Evolutionary conservation across 208 protist genomes (phyloP).

Genomic region (Crithidia bombi): DNA sequence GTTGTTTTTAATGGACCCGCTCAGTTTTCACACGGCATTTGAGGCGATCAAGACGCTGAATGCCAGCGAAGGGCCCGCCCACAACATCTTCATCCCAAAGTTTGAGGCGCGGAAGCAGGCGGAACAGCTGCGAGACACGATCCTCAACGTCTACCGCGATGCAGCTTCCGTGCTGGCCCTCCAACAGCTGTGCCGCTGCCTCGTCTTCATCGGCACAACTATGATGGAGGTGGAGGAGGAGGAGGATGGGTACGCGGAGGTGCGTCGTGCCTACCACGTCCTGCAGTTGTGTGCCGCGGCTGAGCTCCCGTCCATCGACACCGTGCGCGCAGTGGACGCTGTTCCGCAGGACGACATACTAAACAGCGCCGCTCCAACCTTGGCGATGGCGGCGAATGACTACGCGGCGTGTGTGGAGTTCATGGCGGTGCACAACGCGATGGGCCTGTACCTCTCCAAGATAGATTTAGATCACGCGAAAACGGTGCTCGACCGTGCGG

Average conservation of each 20-base stretch:
- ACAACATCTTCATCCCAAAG: slow-evolving; percentile 82
- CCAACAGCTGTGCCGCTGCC: slow-evolving; percentile 72
- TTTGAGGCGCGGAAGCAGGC: slow-evolving; percentile 70
- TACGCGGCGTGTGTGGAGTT: slow-evolving; percentile 60
- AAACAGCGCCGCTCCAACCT: slow-evolving; percentile 3
- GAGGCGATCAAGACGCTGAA: slow-evolving; percentile 62
- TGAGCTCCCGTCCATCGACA: slow-evolving; percentile 24
- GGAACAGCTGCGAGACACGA: slow-evolving; percentile 58
- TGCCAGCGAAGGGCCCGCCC: slow-evolving; percentile 65
- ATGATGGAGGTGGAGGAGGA: slow-evolving; percentile 86
- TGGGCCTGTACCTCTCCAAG: slow-evolving; percentile 76
- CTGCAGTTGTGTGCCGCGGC: slow-evolving; percentile 41
- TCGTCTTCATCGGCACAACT: slow-evolving; percentile 66
- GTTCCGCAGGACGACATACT: slow-evolving; percentile 53
- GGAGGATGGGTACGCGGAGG: slow-evolving; percentile 53
- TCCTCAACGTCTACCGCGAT: slow-evolving; percentile 65
- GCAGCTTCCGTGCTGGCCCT: slow-evolving; percentile 30
- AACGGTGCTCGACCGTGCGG: slow-evolving; percentile 59
- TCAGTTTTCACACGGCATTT: slow-evolving; percentile 47
- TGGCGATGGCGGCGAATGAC: slow-evolving; percentile 8
- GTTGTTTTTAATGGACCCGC: slow-evolving; percentile 48
- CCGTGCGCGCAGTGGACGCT: slow-evolving; percentile 29
- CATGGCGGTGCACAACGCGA: slow-evolving; percentile 73
- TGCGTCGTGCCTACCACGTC: slow-evolving; percentile 58
- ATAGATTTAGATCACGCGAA: slow-evolving; percentile 45